Evolutionary conservation across 108 stramenopile species (phyloP), one percentile per base, ranked within the genome.

Genomic region (Nannochloropsis salina): DNA sequence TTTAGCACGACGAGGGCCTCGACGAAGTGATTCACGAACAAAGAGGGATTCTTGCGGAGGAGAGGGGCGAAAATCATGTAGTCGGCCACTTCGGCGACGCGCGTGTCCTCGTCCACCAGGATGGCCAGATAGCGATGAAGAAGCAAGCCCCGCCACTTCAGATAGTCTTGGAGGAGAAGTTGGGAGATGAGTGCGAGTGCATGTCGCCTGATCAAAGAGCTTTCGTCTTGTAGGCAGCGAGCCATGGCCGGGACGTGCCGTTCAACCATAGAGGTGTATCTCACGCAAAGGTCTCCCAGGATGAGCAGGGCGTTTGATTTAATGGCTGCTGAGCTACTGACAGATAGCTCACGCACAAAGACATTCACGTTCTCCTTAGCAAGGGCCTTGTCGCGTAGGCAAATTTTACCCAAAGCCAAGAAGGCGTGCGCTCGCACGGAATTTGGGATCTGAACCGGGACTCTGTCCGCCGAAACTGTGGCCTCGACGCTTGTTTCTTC

Each of bases 101-200:
- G 92, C 45, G 94, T 92, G 86, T 97, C 94, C 82, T 94, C 90
- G 84, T 98, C 97, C 22, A 94, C 93, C 42, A 94, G 90, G 44
- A 95, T 94, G n/a, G 95, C 96, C 42, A 98, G 91, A 83, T 95
- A 96, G 74, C 96, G 91, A 86, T 94, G 93, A 42, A 98, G 89
- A 2, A 97, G 89, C 42, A 95, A 91, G 9, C 96, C 97, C 86
- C 95, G 90, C 96, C 96, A 97, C 86, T 98, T 98, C 84, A 98
- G 92, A 91, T 95, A 97, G 89, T 98, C 97, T 90, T 98, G 96
- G 20, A 96, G 85, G 22, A 98, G 61, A 42, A 98, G 86, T 80
- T 93, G 94, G 11, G 94, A 94, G 43, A 98, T 88, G 9, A 97
- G 86, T 51, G 96, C 81, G 10, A 98, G 86, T 41, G 96, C 96